These are phyloP conservation scores for Prinsepia uniflora DNA, from an alignment of 306 rosid species.

Conservation along the genomic window DNA sequence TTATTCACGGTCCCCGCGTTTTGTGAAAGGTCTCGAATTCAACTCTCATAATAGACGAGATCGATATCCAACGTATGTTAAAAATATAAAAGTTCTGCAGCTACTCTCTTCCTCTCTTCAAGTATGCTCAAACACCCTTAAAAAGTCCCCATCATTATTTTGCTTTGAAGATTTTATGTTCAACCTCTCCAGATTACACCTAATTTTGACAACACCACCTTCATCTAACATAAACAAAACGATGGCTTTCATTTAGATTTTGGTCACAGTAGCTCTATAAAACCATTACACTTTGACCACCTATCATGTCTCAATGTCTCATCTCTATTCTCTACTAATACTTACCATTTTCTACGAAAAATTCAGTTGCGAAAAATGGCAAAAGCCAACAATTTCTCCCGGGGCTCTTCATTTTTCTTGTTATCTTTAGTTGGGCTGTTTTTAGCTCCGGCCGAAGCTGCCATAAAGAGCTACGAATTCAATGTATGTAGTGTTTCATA, in stretches of 20 bases:
- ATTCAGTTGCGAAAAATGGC: conserved; percentile 1
- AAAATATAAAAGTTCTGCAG: not conserved
- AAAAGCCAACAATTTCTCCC: not conserved
- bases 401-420: not conserved
- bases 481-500: not conserved
- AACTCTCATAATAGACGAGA: too few relatives aligned
- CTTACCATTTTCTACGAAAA: not conserved
- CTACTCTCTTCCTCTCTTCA: not conserved
- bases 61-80: too few relatives aligned
- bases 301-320: conserved; percentile 10
- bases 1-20: too few relatives aligned
- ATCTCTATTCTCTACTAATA: not conserved
- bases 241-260: not conserved
- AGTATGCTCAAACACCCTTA: not conserved
- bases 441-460: not conserved
- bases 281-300: not conserved
- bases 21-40: too few relatives aligned
- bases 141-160: not conserved
- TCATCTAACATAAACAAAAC: conserved; percentile 3
- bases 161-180: conserved; percentile 5
- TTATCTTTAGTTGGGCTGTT: not conserved
- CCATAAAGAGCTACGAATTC: not conserved
- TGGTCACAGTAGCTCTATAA: conserved; percentile 1
- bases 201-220: conserved; percentile 8
- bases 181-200: not conserved